Base-by-base conservation (phyloP, 495 filamentous ascomycete species). In the Talaromyces ruber region DNA sequence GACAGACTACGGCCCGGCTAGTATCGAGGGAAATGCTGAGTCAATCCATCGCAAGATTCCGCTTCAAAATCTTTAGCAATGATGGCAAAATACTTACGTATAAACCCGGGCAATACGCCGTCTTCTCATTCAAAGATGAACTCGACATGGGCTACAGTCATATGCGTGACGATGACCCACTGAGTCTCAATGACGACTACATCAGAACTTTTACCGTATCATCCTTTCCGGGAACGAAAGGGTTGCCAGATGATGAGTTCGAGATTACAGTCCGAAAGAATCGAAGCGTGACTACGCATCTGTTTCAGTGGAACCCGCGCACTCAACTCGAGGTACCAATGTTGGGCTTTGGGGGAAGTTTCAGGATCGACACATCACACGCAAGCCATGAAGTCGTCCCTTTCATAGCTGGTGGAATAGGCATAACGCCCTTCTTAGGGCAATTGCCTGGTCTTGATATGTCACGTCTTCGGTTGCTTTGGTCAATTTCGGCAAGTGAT, bases 151-250 rank as follows among this genome's bases (percentile, higher is more conserved):
- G 90, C 4, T 96, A 89, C 68, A 82, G 76, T 56, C 91, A 94
- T 68, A 94, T 94, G 91, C 76, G 85, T 1, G 86, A 93, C 60
- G 82, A 85, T 43, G 90, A 93, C 62, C 90, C 90, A 14, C 76
- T 77, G 64, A 88, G 83, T 64, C 68, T 94, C 50, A 96, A 94
- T 64, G 90, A 94, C 64, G 89, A 96, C 67, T 93, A 85, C 65
- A 74, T 92, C 21, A 78, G 91, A 37, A 93, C 90, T 0, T 94
- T 94, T 67, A 94, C 89, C 3, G 78, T 93, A 5, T 88, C 85
- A 0, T 89, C 81, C 2, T 69, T 75, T 25, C 82, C 85, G 4
- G 72, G 74, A 62, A 34, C 8, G 1, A 61, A 72, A 6, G 57
- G 65, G 9, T 58, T 69, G 26, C 66, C 68, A 6, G 53, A 74